Conservation (phyloP, 2,329 filamentous ascomycete genomes). For the Aureobasidium melanogenum region DNA sequence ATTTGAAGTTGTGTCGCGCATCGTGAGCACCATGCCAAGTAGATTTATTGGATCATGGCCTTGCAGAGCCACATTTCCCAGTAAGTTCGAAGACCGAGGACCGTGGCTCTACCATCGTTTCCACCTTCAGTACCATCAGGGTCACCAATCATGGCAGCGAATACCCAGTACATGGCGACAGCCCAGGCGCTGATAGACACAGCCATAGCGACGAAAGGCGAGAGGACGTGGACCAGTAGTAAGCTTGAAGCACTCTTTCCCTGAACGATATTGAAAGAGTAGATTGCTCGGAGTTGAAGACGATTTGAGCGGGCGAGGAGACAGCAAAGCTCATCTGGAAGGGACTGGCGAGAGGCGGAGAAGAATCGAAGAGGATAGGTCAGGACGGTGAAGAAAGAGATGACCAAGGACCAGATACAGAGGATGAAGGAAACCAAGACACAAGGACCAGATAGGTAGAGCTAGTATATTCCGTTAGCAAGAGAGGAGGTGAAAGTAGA, state of each 20-base stretch:
- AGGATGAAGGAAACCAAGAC: slow-evolving; percentile 46
- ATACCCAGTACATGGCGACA: slow-evolving; percentile 54
- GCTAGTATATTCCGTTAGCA: slow-evolving; percentile 22
- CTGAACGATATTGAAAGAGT: slow-evolving; percentile 32
- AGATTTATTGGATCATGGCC: slow-evolving; percentile 5
- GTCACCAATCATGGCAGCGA: slow-evolving; percentile 52
- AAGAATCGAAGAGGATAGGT: slow-evolving; percentile 46
- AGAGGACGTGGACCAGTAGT: slow-evolving; percentile 45
- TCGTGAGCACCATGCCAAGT: neutral
- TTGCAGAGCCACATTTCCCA: slow-evolving; percentile 49
- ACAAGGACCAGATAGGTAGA: slow-evolving; percentile 46
- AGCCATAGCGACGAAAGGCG: slow-evolving; percentile 48
- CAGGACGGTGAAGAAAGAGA: slow-evolving; percentile 42
- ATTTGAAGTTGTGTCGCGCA: neutral
- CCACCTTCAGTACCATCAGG: slow-evolving; percentile 48
- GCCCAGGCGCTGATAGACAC: slow-evolving; percentile 51
- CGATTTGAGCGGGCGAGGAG: slow-evolving; percentile 47
- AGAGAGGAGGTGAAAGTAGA: neutral
- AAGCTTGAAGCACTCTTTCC: slow-evolving; percentile 35
- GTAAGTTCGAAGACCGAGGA: slow-evolving; percentile 49
- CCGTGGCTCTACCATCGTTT: slow-evolving; percentile 53
- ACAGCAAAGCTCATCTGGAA: slow-evolving; percentile 44
- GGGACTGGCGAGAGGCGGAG: slow-evolving; percentile 31
- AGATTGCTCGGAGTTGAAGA: slow-evolving; percentile 41
- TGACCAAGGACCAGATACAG: slow-evolving; percentile 45